Percentiles rank a stretch among this genome's conserved stretches.
Conservation (phyloP, 768 basidiomycete genomes). For the Tylopilus felleus region DNA sequence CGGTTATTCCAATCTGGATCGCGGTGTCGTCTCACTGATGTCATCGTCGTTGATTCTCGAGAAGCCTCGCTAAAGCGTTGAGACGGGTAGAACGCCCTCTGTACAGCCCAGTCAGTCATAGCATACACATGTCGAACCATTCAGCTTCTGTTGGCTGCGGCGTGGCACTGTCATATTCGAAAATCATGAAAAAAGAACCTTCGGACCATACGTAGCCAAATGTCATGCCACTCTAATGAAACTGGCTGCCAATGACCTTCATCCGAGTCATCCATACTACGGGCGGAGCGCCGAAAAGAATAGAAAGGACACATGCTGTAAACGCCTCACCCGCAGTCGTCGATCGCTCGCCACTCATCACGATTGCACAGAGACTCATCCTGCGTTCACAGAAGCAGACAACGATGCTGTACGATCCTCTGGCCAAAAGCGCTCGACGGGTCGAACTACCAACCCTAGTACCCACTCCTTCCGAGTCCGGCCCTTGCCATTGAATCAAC, state of each 20-base stretch:
- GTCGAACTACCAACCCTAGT: slow-evolving; percentile 8
- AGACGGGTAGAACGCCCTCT: background rate
- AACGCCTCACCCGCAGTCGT: background rate
- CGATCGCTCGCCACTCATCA: slow-evolving; percentile 1
- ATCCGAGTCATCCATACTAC: background rate
- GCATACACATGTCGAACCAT: background rate
- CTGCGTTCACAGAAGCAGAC: slow-evolving; percentile 5
- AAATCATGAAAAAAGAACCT: slow-evolving; percentile 5
- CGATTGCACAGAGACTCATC: background rate
- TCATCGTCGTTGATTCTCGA: background rate
- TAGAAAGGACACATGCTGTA: background rate
- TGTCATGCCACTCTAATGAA: background rate
- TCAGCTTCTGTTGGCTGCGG: too few species aligned
- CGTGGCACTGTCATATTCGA: slow-evolving; percentile 1
- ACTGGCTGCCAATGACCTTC: background rate
- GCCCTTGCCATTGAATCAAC: background rate
- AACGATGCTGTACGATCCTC: background rate
- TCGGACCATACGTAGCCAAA: background rate
- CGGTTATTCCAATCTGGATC: background rate
- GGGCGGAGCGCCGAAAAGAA: background rate
- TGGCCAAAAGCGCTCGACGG: background rate
- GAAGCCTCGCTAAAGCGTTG: background rate
- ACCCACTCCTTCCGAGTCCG: slow-evolving; percentile 12
- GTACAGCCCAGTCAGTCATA: background rate
- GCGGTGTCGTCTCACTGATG: background rate